Conservation (phyloP, 768 basidiomycete species). For the Kwoniella sp. region DNA sequence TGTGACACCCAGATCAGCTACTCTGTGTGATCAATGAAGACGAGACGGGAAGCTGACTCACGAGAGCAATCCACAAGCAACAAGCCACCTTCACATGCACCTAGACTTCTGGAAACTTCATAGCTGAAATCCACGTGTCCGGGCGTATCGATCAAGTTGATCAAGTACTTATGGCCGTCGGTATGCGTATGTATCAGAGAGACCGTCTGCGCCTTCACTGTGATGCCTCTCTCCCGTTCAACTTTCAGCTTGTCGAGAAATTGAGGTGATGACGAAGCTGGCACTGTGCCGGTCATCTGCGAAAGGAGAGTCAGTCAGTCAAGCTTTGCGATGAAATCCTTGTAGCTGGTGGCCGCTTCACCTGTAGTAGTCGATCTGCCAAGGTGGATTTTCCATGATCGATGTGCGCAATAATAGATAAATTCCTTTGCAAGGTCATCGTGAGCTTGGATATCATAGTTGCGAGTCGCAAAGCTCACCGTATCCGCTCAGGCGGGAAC, state of each 20-base stretch:
- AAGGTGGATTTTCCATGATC: slow-evolving; percentile 97
- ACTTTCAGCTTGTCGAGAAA: slow-evolving; percentile 72
- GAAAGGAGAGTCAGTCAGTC: neutral
- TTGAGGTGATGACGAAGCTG: slow-evolving; percentile 41
- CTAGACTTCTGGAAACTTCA: slow-evolving; percentile 89
- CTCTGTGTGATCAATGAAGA: neutral
- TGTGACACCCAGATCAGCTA: slow-evolving; percentile 13
- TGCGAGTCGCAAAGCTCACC: slow-evolving; percentile 33
- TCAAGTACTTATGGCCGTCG: slow-evolving; percentile 66
- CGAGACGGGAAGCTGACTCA: slow-evolving; percentile 27
- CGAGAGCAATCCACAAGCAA: slow-evolving; percentile 88
- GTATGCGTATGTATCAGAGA: slow-evolving; percentile 72
- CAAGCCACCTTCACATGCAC: slow-evolving; percentile 88
- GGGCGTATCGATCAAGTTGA: slow-evolving; percentile 97
- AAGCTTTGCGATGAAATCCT: neutral
- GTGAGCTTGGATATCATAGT: neutral
- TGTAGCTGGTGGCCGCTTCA: slow-evolving; percentile 58
- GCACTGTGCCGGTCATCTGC: slow-evolving; percentile 47
- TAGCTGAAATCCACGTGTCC: slow-evolving; percentile 98
- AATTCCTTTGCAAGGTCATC: slow-evolving; percentile 62
- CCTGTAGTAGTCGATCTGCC: slow-evolving; percentile 74
- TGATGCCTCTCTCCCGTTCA: slow-evolving; percentile 94
- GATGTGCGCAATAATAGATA: slow-evolving; percentile 96
- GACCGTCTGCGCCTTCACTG: slow-evolving; percentile 93
- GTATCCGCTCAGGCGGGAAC: slow-evolving; percentile 57